Base-by-base conservation (phyloP, 805 yeast genomes). In the Sugiyamaella lignohabitans region DNA sequence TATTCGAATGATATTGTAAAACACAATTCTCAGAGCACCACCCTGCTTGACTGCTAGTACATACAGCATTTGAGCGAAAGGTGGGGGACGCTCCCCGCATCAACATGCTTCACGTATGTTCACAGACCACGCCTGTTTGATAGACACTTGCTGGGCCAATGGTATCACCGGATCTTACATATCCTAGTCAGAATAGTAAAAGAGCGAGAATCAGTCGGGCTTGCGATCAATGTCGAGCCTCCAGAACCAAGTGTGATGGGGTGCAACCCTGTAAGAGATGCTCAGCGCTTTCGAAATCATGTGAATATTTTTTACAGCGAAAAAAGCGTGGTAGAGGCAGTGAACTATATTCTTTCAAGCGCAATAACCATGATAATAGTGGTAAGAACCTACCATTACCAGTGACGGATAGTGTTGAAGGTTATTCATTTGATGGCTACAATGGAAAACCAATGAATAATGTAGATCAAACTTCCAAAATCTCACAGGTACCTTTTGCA, bases 201-300 rank as follows among this genome's bases (percentile, higher is more conserved):
- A 38, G 51, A 16, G 41, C 42, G 18, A 44, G 61, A n/a, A 56
- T 56, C 27, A 39, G 51, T 5, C 29, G 72, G 42, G 76, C 76
- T 0, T 73, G 77, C 52, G 78, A 73, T 51, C 53, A 63, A 10
- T 73, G 77, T 55, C 70, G 72, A 46, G 63, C 62, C 38, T 65
- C 68, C 44, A 57, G 76, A 46, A 69, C 74, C 1, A 71, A 70
- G 47, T 73, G 78, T 53, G 72, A 72, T 43, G 78, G 78, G 3
- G 63, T 60, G 14, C 52, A 48, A 3, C 78, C 76, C 0, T 73
- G 77, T 50, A 51, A 59, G 3, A 71, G 70, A 45, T 73, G 78
- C 18, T 2, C 21, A 40, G 43, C 29, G 4, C 20, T 30, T 2
- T 24, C 50, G 14, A 16, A 32, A 5, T 17, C 22, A 11, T 47